Percentiles rank a stretch among this genome's conserved stretches.
Evolutionary conservation across 164 flowering plant genomes (phyloP).

Genomic region (Cinnamomum chago): DNA sequence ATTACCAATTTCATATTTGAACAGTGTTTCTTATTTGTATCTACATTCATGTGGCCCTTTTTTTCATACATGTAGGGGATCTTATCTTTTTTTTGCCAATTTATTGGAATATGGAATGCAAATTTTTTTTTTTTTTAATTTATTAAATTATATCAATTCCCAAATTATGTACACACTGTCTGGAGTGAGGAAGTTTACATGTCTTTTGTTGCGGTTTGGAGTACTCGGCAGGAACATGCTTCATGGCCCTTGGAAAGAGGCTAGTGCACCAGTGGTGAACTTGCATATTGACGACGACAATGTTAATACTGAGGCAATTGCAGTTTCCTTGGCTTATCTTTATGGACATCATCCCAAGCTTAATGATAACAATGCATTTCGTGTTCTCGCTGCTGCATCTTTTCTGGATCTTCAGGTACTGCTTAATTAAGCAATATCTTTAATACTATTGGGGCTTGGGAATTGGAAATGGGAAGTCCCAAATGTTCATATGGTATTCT

Average conservation of each 20-base stretch:
- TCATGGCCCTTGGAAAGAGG: conserved; percentile 98
- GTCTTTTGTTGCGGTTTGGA: not conserved
- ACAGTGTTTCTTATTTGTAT: too few relatives aligned
- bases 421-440: not conserved
- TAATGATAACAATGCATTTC: conserved; percentile 85
- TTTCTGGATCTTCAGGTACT: conserved; percentile 97
- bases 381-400: conserved; percentile 97
- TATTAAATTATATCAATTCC: not conserved
- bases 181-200: not conserved
- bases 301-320: conserved; percentile 81
- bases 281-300: conserved; percentile 88
- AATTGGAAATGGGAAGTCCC: not conserved
- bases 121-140: too few relatives aligned
- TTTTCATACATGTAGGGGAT: too few relatives aligned
- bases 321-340: conserved; percentile 84
- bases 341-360: conserved; percentile 94
- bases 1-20: too few relatives aligned
- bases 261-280: conserved; percentile 63
- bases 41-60: too few relatives aligned
- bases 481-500: not conserved
- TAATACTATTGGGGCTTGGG: not conserved
- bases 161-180: not conserved
- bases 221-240: conserved; percentile 85
- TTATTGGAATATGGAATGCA: not conserved
- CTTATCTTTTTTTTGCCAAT: not conserved